phyloP scores from a whole-genome alignment of 2,329 filamentous ascomycete species.

The Fusarium scirpi region DNA sequence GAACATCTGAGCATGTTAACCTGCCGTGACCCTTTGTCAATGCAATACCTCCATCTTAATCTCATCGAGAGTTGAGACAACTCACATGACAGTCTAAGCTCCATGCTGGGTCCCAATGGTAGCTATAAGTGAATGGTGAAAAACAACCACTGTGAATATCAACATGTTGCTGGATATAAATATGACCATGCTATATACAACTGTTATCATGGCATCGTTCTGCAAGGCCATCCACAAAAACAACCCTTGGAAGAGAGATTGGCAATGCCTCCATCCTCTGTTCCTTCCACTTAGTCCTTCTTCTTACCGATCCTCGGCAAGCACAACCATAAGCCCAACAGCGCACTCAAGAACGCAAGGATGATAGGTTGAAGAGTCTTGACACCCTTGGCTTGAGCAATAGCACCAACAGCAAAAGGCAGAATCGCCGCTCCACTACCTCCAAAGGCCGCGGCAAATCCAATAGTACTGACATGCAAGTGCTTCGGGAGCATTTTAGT shows the following conservation, averaged over 20 bases:
- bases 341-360: conserved; percentile 60
- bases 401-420: conserved; percentile 74
- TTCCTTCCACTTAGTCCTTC: conserved; percentile 47
- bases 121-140: not conserved
- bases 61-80: not conserved
- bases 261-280: not conserved
- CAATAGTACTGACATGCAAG: conserved; percentile 81
- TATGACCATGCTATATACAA: not conserved
- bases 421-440: conserved; percentile 77
- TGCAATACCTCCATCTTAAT: not conserved
- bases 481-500: conserved; percentile 77
- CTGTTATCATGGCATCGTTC: not conserved
- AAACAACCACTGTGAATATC: not conserved
- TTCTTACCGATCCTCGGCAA: conserved; percentile 58
- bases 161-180: not conserved
- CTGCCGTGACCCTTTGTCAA: fast-evolving
- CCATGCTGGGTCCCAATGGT: not conserved
- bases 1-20: not conserved
- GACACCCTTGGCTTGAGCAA: conserved; percentile 69
- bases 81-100: not conserved
- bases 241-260: not conserved
- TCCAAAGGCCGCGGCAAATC: conserved; percentile 82
- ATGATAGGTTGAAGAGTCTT: conserved; percentile 68
- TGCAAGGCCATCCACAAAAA: not conserved
- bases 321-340: conserved; percentile 60